Base-by-base conservation (phyloP, 768 basidiomycete genomes). In the Chalciporus piperatus region DNA sequence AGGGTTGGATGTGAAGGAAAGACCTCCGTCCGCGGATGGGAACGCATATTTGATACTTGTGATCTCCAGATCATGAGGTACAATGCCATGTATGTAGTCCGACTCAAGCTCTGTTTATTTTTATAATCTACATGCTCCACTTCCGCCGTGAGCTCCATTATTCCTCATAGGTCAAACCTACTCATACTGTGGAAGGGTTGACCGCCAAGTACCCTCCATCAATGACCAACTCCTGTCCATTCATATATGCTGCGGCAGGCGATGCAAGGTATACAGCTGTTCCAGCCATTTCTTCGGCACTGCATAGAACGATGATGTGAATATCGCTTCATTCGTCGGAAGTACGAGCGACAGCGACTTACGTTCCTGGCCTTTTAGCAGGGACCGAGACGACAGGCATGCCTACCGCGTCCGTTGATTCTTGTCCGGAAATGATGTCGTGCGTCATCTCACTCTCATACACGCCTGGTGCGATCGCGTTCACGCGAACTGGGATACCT, bases 241-340 rank as follows among this genome's bases (percentile, higher is more conserved):
- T 87, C 55, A 79, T 81, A 63, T 89, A 92, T 25, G 75, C 81
- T 30, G 87, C 88, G 3, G 87, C 85, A 10, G 73, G 78, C 10
- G 88, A 89, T 7, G 79, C 85, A 6, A 92, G 77, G 64, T 88
- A 90, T 6, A 92, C 76, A 0, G 73, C 88, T 9, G 89, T 87
- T 8, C 85, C 89, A 9, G 86, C 88, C 71, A 90, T 83, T 62
- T 92, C 90, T 53, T 78, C 74, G 1, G 77, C 81, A 39, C 89
- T 90, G 46, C 12, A 33, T 28, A 45, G 41, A 46, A 23, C 14
- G 19, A 54, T 54, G 19, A 51, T 52, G 39, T 48, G 41, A 47
- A 47, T 42, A 8, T 39, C 7, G n/a, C 41, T 22, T 39, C 39
- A 1, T 32, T 6, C 41, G 23, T 22, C 32, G 3, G 14, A 51